Base-by-base conservation (phyloP, 2,329 filamentous ascomycete genomes). In the Cladosporium sp. region DNA sequence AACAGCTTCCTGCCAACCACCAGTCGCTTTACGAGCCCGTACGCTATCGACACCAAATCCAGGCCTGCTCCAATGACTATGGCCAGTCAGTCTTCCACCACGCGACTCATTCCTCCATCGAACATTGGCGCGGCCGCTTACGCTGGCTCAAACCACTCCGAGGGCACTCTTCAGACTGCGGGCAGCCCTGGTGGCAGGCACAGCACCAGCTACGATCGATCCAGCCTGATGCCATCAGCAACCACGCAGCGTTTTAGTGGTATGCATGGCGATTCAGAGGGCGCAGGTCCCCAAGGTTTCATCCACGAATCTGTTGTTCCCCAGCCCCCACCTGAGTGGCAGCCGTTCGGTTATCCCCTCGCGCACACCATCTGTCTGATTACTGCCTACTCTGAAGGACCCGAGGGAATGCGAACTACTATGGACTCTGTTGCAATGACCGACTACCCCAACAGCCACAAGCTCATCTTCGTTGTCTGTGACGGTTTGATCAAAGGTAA, bases 361-460 rank as follows among this genome's bases (percentile, higher is more conserved):
- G 93, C 91, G 40, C 93, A 98, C 69, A 79, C 88, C 0, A 90
- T 98, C 65, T 97, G 92, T 68, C 72, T 98, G 57, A 91, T 98
- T 43, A 98, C 94, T 20, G 90, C 90, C 15, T 98, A 98, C 68
- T 98, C 93, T 0, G 93, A 98, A 73, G 93, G 93, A 57, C 88
- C 86, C 57, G 86, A 95, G 53, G 93, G 92, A 63, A 80, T 98
- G 50, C 86, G 93, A 41, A 95, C 91, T 0, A 98, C 93, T 1
- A 75, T 98, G 22, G 91, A 98, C 71, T 98, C 93, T 1, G 86
- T 98, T 65, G 93, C 92, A 43, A 95, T 88, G 71, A 98, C 93
- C 3, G 94, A 98, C 69, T 98, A 98, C 62, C 93, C 93, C 43
- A 98, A 98, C 78, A 97, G 92, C 68, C 94, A 98, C 78, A 98